Evolutionary conservation across 305 asterid species (phyloP), one percentile per base, ranked within the genome.

Genomic region (Rubia tinctorum): DNA sequence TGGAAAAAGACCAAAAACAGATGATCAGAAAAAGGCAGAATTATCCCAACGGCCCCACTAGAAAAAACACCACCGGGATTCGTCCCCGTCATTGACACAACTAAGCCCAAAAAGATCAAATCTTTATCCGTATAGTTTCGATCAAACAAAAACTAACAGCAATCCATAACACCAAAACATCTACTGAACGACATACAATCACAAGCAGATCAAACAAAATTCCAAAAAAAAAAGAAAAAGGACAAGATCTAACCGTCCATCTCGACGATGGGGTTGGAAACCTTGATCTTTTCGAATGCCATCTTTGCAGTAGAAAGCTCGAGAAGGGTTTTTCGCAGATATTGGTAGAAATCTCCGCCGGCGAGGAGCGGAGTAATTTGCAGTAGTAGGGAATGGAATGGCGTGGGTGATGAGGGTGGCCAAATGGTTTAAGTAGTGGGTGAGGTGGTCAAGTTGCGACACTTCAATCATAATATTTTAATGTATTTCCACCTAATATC

Each of bases 251-350:
- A 44, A 91, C 98, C 98, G 75, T 93, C 98, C 98, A 91, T 93
- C 87, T 93, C 98, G 39, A 93, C 98, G 85, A 93, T 89, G 90
- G 97, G 97, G 75, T 87, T 93, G 84, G 85, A 86, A 76, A 93
- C 97, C 86, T 89, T 89, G 88, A 91, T 93, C 97, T 91, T 93
- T 17, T 89, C 85, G 79, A 84, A 78, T 18, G 85, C 94, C 98
- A 93, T 93, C n/a, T 71, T 51, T 37, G 15, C 51, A 23, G 40
- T n/a, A 3, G 51, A 45, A 14, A 70, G 56, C 37, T 74, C 47
- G 75, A 39, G 7, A n/a, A 34, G 10, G 25, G 60, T 22, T 47
- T 22, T 65, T 40, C 1, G 44, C 60, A 34, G 66, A 65, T 64
- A 69, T 27, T 25, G 64, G 51, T 44, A 53, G 60, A 73, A 69